These are phyloP conservation scores for Stemphylium vesicarium DNA, from an alignment of 2,329 filamentous ascomycete genomes.

Conservation along the genomic window DNA sequence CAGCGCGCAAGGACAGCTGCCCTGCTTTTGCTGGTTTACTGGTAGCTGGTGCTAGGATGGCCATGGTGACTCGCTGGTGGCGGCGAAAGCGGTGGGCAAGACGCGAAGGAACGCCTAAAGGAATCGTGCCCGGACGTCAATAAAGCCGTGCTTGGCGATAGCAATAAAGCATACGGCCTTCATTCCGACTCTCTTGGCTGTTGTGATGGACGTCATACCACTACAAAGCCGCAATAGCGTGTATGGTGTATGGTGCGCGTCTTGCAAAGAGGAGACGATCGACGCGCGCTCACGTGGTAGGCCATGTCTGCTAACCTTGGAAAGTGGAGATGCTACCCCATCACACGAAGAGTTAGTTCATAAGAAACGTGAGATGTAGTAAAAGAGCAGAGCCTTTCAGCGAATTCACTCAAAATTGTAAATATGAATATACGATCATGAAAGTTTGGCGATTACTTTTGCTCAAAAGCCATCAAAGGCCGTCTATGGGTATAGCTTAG, in stretches of 20 bases:
- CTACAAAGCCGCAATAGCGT: neutral
- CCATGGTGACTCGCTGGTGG: constrained; percentile 2
- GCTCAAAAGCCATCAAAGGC: neutral
- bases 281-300: constrained; percentile 1
- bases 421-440: neutral
- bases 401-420: neutral
- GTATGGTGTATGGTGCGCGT: neutral
- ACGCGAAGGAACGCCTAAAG: constrained; percentile 4
- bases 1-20: neutral
- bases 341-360: too few relatives aligned
- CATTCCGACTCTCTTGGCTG: neutral
- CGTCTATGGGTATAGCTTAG: neutral
- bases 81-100: neutral
- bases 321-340: neutral
- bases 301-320: neutral
- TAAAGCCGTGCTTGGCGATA: neutral
- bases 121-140: neutral
- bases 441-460: neutral
- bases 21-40: neutral
- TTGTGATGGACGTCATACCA: neutral
- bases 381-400: too few relatives aligned
- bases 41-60: neutral
- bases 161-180: neutral
- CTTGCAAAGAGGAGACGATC: neutral
- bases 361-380: too few relatives aligned